Evolutionary conservation across 2,329 filamentous ascomycete genomes (phyloP), one percentile per base, ranked within the genome.

Genomic region (Aureobasidium lini): DNA sequence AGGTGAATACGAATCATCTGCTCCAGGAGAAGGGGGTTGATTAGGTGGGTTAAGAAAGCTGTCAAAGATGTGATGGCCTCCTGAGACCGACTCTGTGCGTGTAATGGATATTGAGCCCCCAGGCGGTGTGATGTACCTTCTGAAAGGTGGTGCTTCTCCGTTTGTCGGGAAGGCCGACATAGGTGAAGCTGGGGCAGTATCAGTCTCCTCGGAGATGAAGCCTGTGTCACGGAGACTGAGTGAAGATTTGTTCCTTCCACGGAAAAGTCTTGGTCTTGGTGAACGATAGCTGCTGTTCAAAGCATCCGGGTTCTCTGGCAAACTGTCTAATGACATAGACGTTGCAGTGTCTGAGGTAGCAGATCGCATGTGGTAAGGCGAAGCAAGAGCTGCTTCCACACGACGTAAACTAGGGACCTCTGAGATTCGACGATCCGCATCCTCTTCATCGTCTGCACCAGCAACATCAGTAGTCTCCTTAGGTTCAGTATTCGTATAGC

Each of bases 51-150:
- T 37, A 65, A 66, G 59, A 10, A 66, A 63, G 2, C 68, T 89
- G 63, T 96, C 90, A 67, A 97, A 95, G 1, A 97, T 78, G 68
- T 90, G 86, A 60, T 93, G 77, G 6, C 88, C 89, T 28, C 86
- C 86, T 5, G 82, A 78, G 40, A 80, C 81, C 63, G 34, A 62
- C 54, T 23, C 54, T 42, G 54, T 48, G 16, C n/a, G 43, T 23
- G 43, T 18, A 32, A 47, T 48, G 29, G 43, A 32, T 7, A 48
- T 42, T 7, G 44, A 40, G 11, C 57, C 57, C 15, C 47, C 57
- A 52, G 40, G 31, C 9, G 57, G 48, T 31, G 48, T 60, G 23
- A 60, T 54, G 15, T 53, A 42, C 39, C 47, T 42, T 31, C 42
- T 42, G 28, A 44, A 52, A 46, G 49, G 32, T 9, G 57, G 47